Percentiles rank a stretch among this genome's conserved stretches.
phyloP scores from a whole-genome alignment of 306 rosid genomes.

The Pachyrhizus erosus region DNA sequence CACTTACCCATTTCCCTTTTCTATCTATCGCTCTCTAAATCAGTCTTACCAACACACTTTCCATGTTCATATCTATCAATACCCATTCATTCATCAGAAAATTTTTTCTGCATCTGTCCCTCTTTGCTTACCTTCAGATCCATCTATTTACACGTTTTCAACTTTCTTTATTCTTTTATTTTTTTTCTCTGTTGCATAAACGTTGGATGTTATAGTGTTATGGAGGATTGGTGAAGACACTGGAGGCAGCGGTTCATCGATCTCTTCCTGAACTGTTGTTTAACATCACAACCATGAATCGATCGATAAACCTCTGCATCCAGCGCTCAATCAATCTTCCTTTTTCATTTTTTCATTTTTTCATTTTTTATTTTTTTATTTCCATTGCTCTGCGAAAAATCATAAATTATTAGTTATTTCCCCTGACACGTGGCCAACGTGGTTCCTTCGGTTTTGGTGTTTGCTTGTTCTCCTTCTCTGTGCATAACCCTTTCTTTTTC shows the following conservation, averaged over 20 bases:
- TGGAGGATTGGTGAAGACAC: conserved; percentile 59
- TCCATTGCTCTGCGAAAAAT: not conserved
- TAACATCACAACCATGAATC: conserved; percentile 68
- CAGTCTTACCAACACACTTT: not conserved
- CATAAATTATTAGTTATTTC: not conserved
- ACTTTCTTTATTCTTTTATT: not conserved
- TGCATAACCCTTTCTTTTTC: no score
- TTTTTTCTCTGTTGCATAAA: not conserved
- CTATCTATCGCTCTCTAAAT: not conserved
- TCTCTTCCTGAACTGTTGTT: conserved; percentile 79
- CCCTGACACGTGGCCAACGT: no score
- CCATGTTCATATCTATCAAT: not conserved
- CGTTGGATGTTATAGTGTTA: not conserved
- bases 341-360: not conserved
- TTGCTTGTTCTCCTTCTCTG: no score
- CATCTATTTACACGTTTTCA: not conserved
- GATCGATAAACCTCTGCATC: conserved; percentile 99
- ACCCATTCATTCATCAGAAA: no score
- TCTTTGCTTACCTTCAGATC: not conserved
- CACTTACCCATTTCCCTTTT: not conserved
- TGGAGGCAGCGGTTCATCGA: conserved; percentile 99
- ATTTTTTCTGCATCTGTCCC: no score
- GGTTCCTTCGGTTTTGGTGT: no score
- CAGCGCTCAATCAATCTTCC: conserved; percentile 69
- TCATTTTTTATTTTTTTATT: no score